Base-by-base conservation (phyloP, 2,329 filamentous ascomycete species). In the Emergomyces orientalis region DNA sequence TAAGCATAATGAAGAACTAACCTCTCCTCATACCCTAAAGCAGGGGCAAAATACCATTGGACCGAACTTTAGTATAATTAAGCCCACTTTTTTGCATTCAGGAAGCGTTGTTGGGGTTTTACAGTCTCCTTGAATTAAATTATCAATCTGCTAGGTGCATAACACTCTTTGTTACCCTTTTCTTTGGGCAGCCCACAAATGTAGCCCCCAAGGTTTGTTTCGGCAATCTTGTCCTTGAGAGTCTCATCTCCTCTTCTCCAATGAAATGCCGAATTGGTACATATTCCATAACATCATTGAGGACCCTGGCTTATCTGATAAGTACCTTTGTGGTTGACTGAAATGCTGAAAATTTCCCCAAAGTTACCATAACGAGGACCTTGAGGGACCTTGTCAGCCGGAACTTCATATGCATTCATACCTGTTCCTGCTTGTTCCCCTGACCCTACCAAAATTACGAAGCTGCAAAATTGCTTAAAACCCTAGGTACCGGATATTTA, bases 311-410 rank as follows among this genome's bases (percentile, higher is more conserved):
- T 14, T 19, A 27, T 22, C 37, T 6, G 22, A 39, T 34, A 43
- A 4, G 55, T 58, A 58, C 55, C 55, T 43, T 34, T 27, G 37
- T 58, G 37, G 55, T 55, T 34, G n/a, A n/a, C n/a, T n/a, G n/a
- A n/a, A n/a, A n/a, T n/a, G n/a, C n/a, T n/a, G n/a, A n/a, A n/a
- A n/a, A n/a, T n/a, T n/a, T n/a, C n/a, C n/a, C n/a, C n/a, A n/a
- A n/a, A n/a, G n/a, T 11, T 43, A 19, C 22, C 19, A 30, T 19
- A 1, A 27, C 25, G 55, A 45, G 55, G 37, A 43, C 55, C 47
- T 45, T 43, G 19, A 52, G 22, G 32, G 25, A 19, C 27, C 17
- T 27, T 27, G 47, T 2, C 14, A 25, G 14, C 1, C 14, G 14
- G 6, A 43, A n/a, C n/a, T n/a, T n/a, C n/a, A n/a, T n/a, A n/a